Base-by-base conservation (phyloP, 2,329 filamentous ascomycete genomes). In the Sarocladium strictum region DNA sequence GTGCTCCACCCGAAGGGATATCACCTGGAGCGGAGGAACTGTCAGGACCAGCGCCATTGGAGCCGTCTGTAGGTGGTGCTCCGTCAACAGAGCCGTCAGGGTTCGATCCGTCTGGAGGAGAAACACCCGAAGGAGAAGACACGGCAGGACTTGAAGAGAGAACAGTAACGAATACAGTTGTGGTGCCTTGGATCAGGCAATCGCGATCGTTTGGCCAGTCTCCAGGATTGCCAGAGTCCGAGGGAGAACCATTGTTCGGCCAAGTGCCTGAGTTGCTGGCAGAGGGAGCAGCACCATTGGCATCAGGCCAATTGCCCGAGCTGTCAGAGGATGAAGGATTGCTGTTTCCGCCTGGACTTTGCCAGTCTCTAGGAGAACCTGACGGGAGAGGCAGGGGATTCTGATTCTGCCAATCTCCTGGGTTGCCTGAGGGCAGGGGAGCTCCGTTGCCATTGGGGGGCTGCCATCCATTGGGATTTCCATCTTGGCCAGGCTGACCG, bases 131-230 rank as follows among this genome's bases (percentile, higher is more conserved):
- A 17, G 45, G 19, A 10, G n/a, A 32, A 35, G 47, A 35, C 14
- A 64, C 29, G 45, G 63, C 59, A 59, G 67, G 58, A 43, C 60
- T 63, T 55, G 65, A 63, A 14, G 72, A 69, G 53, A 67, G 68
- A 51, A 78, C 66, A 32, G 77, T 79, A 58, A 80, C 64, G 59
- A 78, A 76, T 57, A 79, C 69, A 37, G 77, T 79, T 33, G 68
- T 71, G 33, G 71, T 72, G 7, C 64, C 63, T 55, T 68, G 61
- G 38, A 67, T 56, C 57, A 69, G 65, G 59, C 77, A 79, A 23
- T 69, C 75, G 49, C 65, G 61, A 38, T 60, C 35, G 26, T 35
- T 35, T 21, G 26, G 47, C 47, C 27, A 33, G 17, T 35, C 47
- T 10, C 47, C 47, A 21, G 47, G 47, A 19, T 35, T 51, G 26